Evolutionary conservation across 73 alveolate species (phyloP).

Genomic region (Paramecium primaurelia): DNA sequence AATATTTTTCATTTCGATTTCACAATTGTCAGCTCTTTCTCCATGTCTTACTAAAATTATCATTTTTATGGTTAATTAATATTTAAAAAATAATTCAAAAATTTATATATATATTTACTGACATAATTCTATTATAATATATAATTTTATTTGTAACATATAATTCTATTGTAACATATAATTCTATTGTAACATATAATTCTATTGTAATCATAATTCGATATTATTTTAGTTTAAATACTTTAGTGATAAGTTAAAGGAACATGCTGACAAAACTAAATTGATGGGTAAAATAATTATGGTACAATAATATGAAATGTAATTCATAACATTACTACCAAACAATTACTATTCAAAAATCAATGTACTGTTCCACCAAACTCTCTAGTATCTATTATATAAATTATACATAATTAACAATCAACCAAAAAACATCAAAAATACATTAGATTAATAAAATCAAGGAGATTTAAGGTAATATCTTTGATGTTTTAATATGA

Average conservation of each 20-base stretch:
- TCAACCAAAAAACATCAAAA: constrained; percentile 30
- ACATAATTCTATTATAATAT: neutral
- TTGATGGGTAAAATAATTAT: neutral
- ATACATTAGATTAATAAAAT: neutral
- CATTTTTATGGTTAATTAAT: neutral
- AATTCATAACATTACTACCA: neutral
- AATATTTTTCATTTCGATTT: neutral
- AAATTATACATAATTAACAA: neutral
- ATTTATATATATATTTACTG: neutral
- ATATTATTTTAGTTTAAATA: neutral
- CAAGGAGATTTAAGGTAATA: neutral
- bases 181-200: too few relatives aligned
- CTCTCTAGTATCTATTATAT: neutral
- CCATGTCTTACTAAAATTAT: constrained; percentile 29
- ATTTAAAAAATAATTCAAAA: neutral
- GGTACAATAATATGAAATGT: neutral
- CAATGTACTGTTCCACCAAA: neutral
- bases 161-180: too few relatives aligned
- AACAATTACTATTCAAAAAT: neutral
- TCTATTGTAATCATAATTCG: neutral
- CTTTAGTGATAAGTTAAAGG: neutral
- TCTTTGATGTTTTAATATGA: neutral
- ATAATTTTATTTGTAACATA: too few relatives aligned
- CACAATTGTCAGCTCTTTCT: constrained; percentile 35
- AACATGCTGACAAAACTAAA: neutral